phyloP scores from a whole-genome alignment of 257 asterid genomes.

The Capsicum baccatum region DNA sequence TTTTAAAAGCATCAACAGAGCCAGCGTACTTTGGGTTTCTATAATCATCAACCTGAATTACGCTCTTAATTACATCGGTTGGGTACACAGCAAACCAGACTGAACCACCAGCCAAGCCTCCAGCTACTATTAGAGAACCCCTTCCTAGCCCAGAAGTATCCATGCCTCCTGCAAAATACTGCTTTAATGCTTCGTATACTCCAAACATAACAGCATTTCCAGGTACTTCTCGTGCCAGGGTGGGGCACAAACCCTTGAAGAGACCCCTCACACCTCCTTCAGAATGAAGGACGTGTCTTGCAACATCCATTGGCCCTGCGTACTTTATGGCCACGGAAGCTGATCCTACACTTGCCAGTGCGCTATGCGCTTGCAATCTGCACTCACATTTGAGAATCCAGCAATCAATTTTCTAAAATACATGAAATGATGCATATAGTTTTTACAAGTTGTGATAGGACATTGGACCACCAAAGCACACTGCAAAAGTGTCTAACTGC shows the following conservation, averaged over 20 bases:
- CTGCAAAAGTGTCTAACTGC: background rate
- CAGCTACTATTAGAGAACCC: constrained; percentile 69
- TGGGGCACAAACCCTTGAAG: constrained; percentile 78
- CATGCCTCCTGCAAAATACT: constrained; percentile 65
- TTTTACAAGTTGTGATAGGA: background rate
- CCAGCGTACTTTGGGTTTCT: constrained; percentile 75
- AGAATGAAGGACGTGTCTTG: constrained; percentile 62
- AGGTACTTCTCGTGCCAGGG: constrained; percentile 81
- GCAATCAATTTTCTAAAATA: background rate
- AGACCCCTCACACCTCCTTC: constrained; percentile 73
- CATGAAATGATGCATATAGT: background rate
- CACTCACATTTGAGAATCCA: constrained; percentile 17
- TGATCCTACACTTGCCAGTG: constrained; percentile 50
- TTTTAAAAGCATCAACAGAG: constrained; percentile 65
- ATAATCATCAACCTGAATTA: constrained; percentile 77
- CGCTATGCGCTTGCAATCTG: constrained; percentile 89
- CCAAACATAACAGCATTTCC: constrained; percentile 92
- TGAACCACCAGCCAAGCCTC: constrained; percentile 83
- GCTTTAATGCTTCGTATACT: constrained; percentile 74
- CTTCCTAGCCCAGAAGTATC: constrained; percentile 73
- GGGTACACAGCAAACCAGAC: constrained; percentile 79
- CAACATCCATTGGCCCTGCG: constrained; percentile 85
- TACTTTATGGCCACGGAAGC: constrained; percentile 58
- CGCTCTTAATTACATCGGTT: constrained; percentile 79
- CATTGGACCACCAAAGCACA: background rate